phyloP scores from a whole-genome alignment of 108 stramenopile genomes.

The Cyclotella distinguenda region DNA sequence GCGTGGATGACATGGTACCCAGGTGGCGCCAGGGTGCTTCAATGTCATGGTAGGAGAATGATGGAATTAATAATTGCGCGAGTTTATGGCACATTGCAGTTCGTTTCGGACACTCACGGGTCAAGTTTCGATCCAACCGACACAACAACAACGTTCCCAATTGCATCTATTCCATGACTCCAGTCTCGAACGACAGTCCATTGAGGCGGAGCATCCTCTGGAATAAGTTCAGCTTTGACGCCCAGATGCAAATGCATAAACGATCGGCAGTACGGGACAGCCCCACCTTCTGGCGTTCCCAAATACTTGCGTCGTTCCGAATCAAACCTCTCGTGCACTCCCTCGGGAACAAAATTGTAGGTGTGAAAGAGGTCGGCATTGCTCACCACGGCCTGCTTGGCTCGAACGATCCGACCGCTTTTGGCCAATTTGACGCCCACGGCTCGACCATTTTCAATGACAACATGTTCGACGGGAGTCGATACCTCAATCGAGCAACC shows the following conservation, averaged over 20 bases:
- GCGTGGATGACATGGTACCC: constrained; percentile 94
- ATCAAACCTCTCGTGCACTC: constrained; percentile 32
- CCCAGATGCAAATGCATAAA: constrained; percentile 95
- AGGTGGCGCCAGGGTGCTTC: constrained; percentile 80
- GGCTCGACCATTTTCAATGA: constrained; percentile 78
- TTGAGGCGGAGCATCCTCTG: constrained; percentile 88
- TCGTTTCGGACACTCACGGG: no score
- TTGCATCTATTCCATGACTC: constrained; percentile 86
- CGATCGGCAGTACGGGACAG: constrained; percentile 69
- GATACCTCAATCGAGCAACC: constrained; percentile 59
- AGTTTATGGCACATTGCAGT: no score
- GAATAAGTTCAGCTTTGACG: constrained; percentile 83
- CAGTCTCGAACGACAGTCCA: constrained; percentile 92
- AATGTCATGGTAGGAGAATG: no score
- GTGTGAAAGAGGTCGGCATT: constrained; percentile 88
- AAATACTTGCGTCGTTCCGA: constrained; percentile 59
- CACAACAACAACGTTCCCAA: constrained; percentile 85
- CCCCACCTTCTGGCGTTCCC: constrained; percentile 50
- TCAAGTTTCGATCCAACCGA: constrained; percentile 85
- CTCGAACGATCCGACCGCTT: constrained; percentile 65
- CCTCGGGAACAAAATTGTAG: constrained; percentile 60
- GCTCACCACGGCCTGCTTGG: constrained; percentile 83
- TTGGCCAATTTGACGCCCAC: constrained; percentile 70
- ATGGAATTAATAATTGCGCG: no score
- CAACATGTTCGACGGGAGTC: constrained; percentile 78